Evolutionary conservation across 2,329 filamentous ascomycete genomes (phyloP), one percentile per base, ranked within the genome.

Genomic region (Scytalidium lignicola): DNA sequence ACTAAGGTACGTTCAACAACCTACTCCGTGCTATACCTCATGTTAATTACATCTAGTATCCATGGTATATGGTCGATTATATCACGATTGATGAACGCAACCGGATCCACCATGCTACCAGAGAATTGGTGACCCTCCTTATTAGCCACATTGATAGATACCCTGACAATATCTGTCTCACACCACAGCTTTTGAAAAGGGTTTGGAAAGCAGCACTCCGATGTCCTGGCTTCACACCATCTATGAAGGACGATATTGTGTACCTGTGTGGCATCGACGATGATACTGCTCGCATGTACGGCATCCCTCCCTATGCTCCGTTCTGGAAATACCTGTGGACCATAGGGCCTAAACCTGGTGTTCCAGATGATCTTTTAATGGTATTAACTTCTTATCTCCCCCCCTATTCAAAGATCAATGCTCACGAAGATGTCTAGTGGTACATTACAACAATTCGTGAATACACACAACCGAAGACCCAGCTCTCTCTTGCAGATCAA

Each of bases 211-310:
- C 78, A 1, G 74, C 74, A 18, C 73, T 85, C 67, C 64, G 67
- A 2, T 86, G 82, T 58, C 71, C 74, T 2, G 82, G 81, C 1
- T 85, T 86, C 61, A 81, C 78, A 3, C 68, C 76, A 1, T 53
- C 74, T n/a, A 78, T 80, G 69, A 85, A 84, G 65, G 78, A 83
- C 56, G 75, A 80, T 55, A 70, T 85, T 54, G 71, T 75, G 6
- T 71, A 57, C 46, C 46, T 71, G n/a, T 66, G 66, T 2, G 61
- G 63, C 15, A 57, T 79, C 53, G 40, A 59, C 0, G 21, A 56
- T 0, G 65, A 71, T 0, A 42, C 53, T 15, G 67, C 67, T 44
- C 61, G 59, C 5, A 62, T 67, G 19, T 74, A 70, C 56, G 73
- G 73, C 43, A 69, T 76, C 59, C 79, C 80, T 1, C 68, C 66